phyloP scores from a whole-genome alignment of 768 basidiomycete species.

The Porpolomopsis calyptriformis region DNA sequence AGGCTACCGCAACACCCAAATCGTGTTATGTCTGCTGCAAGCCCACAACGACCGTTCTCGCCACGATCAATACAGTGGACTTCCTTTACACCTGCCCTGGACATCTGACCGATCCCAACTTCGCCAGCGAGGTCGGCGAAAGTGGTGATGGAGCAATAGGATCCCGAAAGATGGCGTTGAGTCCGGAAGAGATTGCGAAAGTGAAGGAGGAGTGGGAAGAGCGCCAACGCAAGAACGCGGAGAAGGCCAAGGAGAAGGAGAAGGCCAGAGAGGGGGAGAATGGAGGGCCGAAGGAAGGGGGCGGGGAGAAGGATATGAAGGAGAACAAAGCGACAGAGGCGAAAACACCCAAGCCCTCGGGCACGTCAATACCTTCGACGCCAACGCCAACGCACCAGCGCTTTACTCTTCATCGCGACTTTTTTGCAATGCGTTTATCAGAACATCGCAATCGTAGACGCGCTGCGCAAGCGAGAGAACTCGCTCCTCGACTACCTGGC shows the following conservation, averaged over 20 bases:
- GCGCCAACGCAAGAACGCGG: conserved; percentile 50
- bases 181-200: conserved; percentile 65
- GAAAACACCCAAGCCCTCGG: conserved; percentile 19
- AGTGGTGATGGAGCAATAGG: conserved; percentile 23
- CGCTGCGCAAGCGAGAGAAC: conserved; percentile 51
- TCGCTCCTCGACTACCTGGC: conserved; percentile 62
- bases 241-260: conserved; percentile 36
- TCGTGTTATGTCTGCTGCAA: conserved; percentile 73
- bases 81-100: conserved; percentile 76
- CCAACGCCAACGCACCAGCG: conserved; percentile 51
- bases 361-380: conserved; percentile 22
- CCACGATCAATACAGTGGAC: conserved; percentile 73
- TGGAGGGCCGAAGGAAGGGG: conserved; percentile 23
- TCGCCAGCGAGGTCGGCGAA: conserved; percentile 43
- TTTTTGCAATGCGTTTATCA: conserved; percentile 63
- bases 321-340: conserved; percentile 20
- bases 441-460: conserved; percentile 69
- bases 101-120: conserved; percentile 76
- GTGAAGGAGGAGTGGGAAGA: conserved; percentile 76
- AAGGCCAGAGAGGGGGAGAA: conserved; percentile 27
- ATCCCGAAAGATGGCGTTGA: conserved; percentile 31
- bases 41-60: conserved; percentile 74
- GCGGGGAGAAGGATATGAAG: conserved; percentile 22
- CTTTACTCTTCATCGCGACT: conserved; percentile 73
- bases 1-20: conserved; percentile 72